These are phyloP conservation scores for Manihot esculenta DNA, from an alignment of 441 rosid species.

Conservation along the genomic window DNA sequence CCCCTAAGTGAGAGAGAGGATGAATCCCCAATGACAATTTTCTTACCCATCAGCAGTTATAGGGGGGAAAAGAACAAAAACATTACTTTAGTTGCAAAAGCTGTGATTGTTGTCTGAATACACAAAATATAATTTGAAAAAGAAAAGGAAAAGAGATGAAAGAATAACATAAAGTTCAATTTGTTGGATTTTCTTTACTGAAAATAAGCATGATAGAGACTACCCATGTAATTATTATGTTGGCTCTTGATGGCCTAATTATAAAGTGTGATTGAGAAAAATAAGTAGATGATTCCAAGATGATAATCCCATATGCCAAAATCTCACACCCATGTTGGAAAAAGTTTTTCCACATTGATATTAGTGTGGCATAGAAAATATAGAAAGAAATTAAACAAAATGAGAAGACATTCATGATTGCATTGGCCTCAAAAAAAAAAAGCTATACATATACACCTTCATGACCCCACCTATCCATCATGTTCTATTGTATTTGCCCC, in stretches of 20 bases:
- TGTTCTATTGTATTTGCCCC: conserved; percentile 33
- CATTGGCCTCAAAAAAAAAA: conserved; percentile 26
- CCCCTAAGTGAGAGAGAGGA: neutral
- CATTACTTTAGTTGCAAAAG: neutral
- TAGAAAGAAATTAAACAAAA: conserved; percentile 14
- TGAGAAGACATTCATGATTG: conserved; percentile 39
- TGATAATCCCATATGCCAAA: too few species aligned
- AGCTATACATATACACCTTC: conserved; percentile 54
- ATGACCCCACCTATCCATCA: conserved; percentile 39
- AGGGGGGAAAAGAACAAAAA: too few species aligned
- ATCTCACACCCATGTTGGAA: too few species aligned
- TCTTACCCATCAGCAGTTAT: neutral
- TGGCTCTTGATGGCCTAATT: neutral
- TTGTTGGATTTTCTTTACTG: neutral
- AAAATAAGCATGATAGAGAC: neutral
- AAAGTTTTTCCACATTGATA: neutral
- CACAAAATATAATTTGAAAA: neutral
- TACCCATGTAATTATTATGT: too few species aligned
- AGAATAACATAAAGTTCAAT: neutral
- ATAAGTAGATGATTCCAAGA: neutral
- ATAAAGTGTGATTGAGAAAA: neutral
- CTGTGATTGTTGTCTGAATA: neutral
- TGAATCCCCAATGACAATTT: neutral
- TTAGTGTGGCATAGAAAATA: conserved; percentile 2
- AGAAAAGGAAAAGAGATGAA: neutral